phyloP scores from a whole-genome alignment of 1,284 basidiomycete species.

The Athelia sp. region DNA sequence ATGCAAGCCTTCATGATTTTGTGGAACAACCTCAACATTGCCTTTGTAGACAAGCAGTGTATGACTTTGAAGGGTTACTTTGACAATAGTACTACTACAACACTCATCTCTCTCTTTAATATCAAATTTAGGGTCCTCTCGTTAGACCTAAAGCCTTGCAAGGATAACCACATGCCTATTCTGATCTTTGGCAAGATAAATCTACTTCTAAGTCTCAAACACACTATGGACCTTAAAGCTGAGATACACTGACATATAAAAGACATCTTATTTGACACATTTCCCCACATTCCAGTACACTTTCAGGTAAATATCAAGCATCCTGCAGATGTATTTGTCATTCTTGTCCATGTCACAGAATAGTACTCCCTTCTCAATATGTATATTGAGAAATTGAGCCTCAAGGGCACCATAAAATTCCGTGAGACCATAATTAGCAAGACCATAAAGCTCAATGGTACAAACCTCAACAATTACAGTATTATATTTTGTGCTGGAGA shows the following conservation, averaged over 20 bases:
- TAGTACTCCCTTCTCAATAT: constrained; percentile 8
- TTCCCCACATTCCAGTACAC: background rate
- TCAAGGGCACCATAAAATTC: constrained; percentile 7
- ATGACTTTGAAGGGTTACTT: constrained; percentile 4
- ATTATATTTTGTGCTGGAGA: constrained; percentile 7
- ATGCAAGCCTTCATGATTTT: constrained; percentile 4
- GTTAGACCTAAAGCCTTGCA: background rate
- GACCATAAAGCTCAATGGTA: constrained; percentile 1
- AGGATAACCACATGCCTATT: background rate
- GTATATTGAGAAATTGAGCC: constrained; percentile 10
- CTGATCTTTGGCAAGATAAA: background rate
- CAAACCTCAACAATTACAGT: constrained; percentile 4
- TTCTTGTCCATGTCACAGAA: constrained; percentile 7
- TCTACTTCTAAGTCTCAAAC: background rate
- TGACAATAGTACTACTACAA: constrained; percentile 4
- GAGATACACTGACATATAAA: constrained; percentile 3
- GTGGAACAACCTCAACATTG: constrained; percentile 8
- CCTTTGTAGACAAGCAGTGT: constrained; percentile 4
- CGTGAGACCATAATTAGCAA: constrained; percentile 4
- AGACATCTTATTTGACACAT: constrained; percentile 3
- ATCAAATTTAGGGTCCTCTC: constrained; percentile 1
- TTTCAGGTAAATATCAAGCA: background rate
- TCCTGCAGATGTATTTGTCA: background rate
- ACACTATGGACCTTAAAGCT: background rate
- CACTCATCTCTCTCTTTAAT: constrained; percentile 3